Evolutionary conservation across 805 yeast species (phyloP), one percentile per base, ranked within the genome.

Genomic region (Myxozyma monticola): DNA sequence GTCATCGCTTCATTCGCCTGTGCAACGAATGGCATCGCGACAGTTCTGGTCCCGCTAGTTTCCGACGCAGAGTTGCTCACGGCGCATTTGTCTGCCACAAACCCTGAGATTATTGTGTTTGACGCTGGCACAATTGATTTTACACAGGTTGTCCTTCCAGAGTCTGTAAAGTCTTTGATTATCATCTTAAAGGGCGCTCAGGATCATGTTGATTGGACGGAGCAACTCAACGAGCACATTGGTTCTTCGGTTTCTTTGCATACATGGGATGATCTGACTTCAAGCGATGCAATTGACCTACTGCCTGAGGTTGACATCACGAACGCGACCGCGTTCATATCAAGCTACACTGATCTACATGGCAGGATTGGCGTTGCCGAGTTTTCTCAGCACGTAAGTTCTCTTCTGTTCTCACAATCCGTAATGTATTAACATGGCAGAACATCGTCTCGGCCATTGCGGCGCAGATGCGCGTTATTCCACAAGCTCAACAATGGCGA

Each of bases 381-480:
- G n/a, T 48, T 48, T n/a, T 10, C 25, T 33, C 50, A 44, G 9
- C 29, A 42, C 26, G 54, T 53, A 40, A 9, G 50, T 34, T 18
- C n/a, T 35, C 12, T 10, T 22, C n/a, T 29, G 14, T 7, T 25
- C 25, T 12, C 14, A 10, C 30, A 31, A 28, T 3, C 20, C 28
- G 9, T 2, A 8, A 30, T 22, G 12, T 12, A 12, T 33, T 42
- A 17, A n/a, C 17, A 15, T 14, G 15, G 6, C 22, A 48, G 30
- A 60, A 61, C 33, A 51, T 71, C 15, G 69, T 70, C 5, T 54
- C 67, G 1, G 65, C 72, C 1, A 56, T 71, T 8, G 72, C 72
- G 1, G 64, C 69, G 6, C 73, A 71, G 51, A 47, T 69, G 42
- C 61, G 65, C 20, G 63, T 63, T 1, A 56, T 70, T 18, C 71